Conservation (phyloP, 129 eudicot species). For the Arctium minus region DNA sequence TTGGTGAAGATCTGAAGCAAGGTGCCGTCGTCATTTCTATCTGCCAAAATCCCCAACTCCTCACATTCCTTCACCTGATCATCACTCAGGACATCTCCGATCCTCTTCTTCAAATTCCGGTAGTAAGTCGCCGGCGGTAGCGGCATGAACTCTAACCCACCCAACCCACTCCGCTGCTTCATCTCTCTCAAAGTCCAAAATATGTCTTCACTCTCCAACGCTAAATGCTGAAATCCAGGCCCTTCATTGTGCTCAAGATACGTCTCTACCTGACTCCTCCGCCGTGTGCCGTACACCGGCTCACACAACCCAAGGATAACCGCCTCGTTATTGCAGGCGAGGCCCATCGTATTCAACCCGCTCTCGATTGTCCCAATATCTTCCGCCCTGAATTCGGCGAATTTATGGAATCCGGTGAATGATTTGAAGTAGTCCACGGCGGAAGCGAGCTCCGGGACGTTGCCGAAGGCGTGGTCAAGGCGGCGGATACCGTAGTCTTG, state of each 20-base stretch:
- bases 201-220: constrained; percentile 64
- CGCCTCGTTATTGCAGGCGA: constrained; percentile 64
- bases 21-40: constrained; percentile 88
- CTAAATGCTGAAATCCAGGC: constrained; percentile 89
- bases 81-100: constrained; percentile 63
- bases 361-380: constrained; percentile 90
- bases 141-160: constrained; percentile 96
- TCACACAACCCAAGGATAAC: constrained; percentile 72
- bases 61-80: constrained; percentile 86
- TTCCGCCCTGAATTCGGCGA: constrained; percentile 68
- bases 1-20: constrained; percentile 88
- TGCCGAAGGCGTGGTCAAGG: constrained; percentile 81
- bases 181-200: constrained; percentile 81
- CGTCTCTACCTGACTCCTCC: constrained; percentile 93
- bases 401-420: constrained; percentile 83
- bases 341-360: constrained; percentile 66
- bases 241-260: constrained; percentile 93
- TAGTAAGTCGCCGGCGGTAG: constrained; percentile 79
- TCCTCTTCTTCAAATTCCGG: constrained; percentile 60
- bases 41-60: constrained; percentile 86
- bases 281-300: constrained; percentile 70
- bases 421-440: constrained; percentile 60
- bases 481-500: constrained; percentile 58
- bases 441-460: constrained; percentile 59
- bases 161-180: constrained; percentile 57